Percentiles rank a stretch among this genome's conserved stretches.
phyloP scores from a whole-genome alignment of 805 yeast genomes.

The Starmerella vitae region DNA sequence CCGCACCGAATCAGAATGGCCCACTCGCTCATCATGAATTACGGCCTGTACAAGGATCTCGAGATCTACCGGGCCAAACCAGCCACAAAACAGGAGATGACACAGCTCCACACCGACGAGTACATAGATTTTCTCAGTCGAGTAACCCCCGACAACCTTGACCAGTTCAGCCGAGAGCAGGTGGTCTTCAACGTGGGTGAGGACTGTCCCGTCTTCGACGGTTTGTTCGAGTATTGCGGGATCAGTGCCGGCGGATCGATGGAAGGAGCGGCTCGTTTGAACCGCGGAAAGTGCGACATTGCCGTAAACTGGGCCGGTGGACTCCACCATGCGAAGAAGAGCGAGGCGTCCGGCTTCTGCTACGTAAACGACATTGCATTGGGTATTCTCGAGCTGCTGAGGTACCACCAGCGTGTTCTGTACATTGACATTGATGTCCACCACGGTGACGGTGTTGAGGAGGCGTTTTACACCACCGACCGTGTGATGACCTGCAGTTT shows the following conservation, averaged over 20 bases:
- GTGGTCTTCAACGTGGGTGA: slow-evolving; percentile 92
- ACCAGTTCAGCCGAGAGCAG: slow-evolving; percentile 74
- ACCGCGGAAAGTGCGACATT: slow-evolving; percentile 77
- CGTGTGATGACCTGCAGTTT: slow-evolving; percentile 93
- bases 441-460: slow-evolving; percentile 97
- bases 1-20: slow-evolving; percentile 99
- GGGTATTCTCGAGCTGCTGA: slow-evolving; percentile 66
- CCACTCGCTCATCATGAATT: slow-evolving; percentile 90
- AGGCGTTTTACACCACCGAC: slow-evolving; percentile 88
- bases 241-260: slow-evolving; percentile 87
- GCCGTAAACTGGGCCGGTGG: slow-evolving; percentile 98
- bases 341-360: slow-evolving; percentile 91
- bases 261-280: slow-evolving; percentile 70
- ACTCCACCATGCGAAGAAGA: slow-evolving; percentile 88
- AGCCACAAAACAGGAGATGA: slow-evolving; percentile 95
- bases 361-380: slow-evolving; percentile 88
- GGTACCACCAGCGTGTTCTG: slow-evolving; percentile 84
- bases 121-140: slow-evolving; percentile 83
- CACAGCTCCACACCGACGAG: slow-evolving; percentile 96
- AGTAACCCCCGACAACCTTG: slow-evolving; percentile 85
- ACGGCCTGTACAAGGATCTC: slow-evolving; percentile 92
- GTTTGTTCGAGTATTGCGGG: slow-evolving; percentile 79
- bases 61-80: slow-evolving; percentile 95
- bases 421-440: slow-evolving; percentile 91
- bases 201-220: slow-evolving; percentile 91